Percentiles rank a stretch among this genome's conserved stretches.
Conservation (phyloP, 2,329 filamentous ascomycete genomes). For the Nothophaeocryptopus gaeumannii region DNA sequence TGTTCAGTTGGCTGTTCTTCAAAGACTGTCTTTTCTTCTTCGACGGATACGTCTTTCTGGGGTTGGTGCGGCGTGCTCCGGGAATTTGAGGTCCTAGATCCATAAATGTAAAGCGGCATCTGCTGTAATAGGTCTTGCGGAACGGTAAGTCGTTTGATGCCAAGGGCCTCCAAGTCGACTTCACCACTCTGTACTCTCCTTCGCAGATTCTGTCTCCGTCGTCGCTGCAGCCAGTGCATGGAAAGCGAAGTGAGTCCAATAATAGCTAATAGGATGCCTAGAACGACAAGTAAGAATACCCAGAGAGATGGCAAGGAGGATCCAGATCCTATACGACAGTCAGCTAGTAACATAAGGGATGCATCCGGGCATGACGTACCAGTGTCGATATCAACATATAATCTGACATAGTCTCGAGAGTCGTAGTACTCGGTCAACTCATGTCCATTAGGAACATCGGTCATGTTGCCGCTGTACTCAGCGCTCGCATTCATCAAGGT, state of each 20-base stretch:
- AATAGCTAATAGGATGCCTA: constrained; percentile 67
- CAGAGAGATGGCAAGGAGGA: constrained; percentile 67
- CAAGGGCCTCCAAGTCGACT: constrained; percentile 80
- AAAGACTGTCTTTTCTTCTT: constrained; percentile 6
- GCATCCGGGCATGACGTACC: constrained; percentile 32
- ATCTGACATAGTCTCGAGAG: constrained; percentile 46
- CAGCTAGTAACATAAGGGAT: not conserved
- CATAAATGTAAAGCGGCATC: constrained; percentile 77
- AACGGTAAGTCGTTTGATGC: constrained; percentile 77
- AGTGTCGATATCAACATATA: constrained; percentile 52
- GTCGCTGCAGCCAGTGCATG: constrained; percentile 76
- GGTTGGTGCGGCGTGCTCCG: not conserved
- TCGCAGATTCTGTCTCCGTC: constrained; percentile 65
- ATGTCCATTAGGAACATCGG: constrained; percentile 42
- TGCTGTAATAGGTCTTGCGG: constrained; percentile 67
- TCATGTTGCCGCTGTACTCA: constrained; percentile 74
- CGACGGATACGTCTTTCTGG: constrained; percentile 9
- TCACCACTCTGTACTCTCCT: constrained; percentile 73
- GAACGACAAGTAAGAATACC: constrained; percentile 69
- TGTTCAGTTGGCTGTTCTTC: constrained; percentile 6
- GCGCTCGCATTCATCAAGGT: constrained; percentile 69
- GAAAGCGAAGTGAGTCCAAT: constrained; percentile 64
- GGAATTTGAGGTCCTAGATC: constrained; percentile 2
- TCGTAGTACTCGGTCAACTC: constrained; percentile 40
- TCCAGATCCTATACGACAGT: constrained; percentile 18